phyloP scores from a whole-genome alignment of 1,284 basidiomycete genomes.

The Coniophora puteana region DNA sequence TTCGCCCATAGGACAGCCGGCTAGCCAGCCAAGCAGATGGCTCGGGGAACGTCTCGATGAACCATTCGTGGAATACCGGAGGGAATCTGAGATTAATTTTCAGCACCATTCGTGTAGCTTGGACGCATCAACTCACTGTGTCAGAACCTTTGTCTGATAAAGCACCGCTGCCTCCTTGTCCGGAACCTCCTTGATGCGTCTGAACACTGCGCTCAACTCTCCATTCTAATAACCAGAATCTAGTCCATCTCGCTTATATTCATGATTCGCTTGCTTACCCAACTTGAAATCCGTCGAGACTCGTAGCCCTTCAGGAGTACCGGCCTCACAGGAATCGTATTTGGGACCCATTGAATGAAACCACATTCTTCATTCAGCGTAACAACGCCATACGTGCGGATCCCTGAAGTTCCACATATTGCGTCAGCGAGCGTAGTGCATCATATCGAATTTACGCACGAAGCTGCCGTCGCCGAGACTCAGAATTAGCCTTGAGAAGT shows the following conservation, averaged over 20 bases:
- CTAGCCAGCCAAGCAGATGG: constrained; percentile 93
- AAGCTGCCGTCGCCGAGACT: constrained; percentile 86
- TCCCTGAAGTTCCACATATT: constrained; percentile 70
- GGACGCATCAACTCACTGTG: constrained; percentile 38
- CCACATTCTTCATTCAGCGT: constrained; percentile 98
- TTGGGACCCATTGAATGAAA: constrained; percentile 97
- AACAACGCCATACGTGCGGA: constrained; percentile 95
- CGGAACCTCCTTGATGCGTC: constrained; percentile 48
- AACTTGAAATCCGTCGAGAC: constrained; percentile 53
- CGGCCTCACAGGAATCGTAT: constrained; percentile 84
- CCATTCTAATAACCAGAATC: constrained; percentile 24
- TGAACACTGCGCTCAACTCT: constrained; percentile 55
- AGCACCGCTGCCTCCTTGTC: constrained; percentile 53
- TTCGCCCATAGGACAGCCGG: constrained; percentile 84
- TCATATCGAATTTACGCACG: constrained; percentile 46
- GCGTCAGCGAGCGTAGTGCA: constrained; percentile 4
- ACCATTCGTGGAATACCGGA: constrained; percentile 97
- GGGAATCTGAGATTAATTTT: constrained; percentile 55
- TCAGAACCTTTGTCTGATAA: constrained; percentile 63
- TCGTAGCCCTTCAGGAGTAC: constrained; percentile 79
- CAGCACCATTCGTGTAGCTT: neutral
- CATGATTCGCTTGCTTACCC: constrained; percentile 42
- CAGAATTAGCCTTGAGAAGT: constrained; percentile 89
- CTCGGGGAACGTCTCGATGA: constrained; percentile 94
- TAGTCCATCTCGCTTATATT: constrained; percentile 1